Evolutionary conservation across 768 basidiomycete genomes (phyloP).

Genomic region (Ramaria sp.): DNA sequence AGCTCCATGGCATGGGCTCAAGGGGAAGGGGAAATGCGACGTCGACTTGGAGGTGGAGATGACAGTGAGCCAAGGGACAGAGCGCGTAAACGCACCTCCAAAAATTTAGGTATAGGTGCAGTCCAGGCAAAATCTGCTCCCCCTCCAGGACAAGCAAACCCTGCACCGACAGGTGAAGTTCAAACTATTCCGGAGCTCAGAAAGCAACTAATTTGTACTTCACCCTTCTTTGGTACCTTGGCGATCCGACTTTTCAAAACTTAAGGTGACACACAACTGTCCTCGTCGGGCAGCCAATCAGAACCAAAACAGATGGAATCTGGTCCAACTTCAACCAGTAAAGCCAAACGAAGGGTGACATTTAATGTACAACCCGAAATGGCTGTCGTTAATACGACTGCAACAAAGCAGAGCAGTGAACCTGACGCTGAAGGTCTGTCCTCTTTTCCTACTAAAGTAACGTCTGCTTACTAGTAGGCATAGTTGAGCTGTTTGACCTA

Average conservation of each 20-base stretch:
- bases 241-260: not conserved
- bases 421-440: slow-evolving; percentile 34
- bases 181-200: not conserved
- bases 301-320: slow-evolving; percentile 14
- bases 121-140: not conserved
- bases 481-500: slow-evolving; percentile 62
- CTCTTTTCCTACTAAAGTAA: slow-evolving; percentile 5
- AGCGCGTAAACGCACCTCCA: slow-evolving; percentile 6
- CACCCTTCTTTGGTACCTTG: too few relatives aligned
- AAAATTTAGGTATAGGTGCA: slow-evolving; percentile 2
- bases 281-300: slow-evolving; percentile 14
- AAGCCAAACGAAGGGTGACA: slow-evolving; percentile 57
- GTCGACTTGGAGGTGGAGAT: slow-evolving; percentile 10
- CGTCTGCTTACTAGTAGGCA: slow-evolving; percentile 8
- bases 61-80: not conserved
- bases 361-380: slow-evolving; percentile 57
- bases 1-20: slow-evolving; percentile 37
- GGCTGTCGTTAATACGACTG: slow-evolving; percentile 33
- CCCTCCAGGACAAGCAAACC: not conserved
- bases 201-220: too few relatives aligned
- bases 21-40: slow-evolving; percentile 24
- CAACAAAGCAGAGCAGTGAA: slow-evolving; percentile 23
- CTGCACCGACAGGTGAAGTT: not conserved
- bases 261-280: slow-evolving; percentile 29
- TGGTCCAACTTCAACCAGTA: slow-evolving; percentile 21